Conservation (phyloP, 495 filamentous ascomycete species). For the Filosporella fistucella region DNA sequence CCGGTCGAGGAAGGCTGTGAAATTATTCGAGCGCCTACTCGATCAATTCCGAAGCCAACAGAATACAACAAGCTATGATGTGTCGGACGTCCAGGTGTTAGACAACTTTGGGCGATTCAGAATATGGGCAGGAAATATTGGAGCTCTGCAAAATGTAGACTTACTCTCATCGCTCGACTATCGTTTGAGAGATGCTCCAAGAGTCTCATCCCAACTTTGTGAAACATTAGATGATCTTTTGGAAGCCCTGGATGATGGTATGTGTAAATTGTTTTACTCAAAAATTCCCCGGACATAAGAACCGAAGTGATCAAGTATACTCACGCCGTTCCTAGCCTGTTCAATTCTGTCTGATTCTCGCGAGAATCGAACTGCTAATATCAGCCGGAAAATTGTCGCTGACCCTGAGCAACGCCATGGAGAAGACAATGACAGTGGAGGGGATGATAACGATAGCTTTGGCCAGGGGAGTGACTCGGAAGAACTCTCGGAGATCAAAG, state of each 20-base stretch:
- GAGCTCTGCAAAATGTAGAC: constrained; percentile 28
- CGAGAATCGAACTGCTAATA: constrained; percentile 3
- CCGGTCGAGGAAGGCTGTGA: not conserved
- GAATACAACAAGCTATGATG: not conserved
- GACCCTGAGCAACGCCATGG: too few relatives aligned
- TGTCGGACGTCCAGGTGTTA: not conserved
- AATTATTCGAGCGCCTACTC: not conserved
- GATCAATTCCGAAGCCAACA: constrained; percentile 1
- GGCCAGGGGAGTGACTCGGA: not conserved
- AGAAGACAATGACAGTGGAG: too few relatives aligned
- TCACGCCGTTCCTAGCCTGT: too few relatives aligned
- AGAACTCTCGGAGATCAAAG: constrained; percentile 11
- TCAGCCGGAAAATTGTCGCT: too few relatives aligned
- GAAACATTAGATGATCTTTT: constrained; percentile 21
- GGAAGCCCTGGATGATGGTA: constrained; percentile 22
- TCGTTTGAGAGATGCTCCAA: constrained; percentile 23
- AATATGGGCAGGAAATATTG: constrained; percentile 42
- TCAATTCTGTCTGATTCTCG: not conserved
- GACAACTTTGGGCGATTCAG: constrained; percentile 28
- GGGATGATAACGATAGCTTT: too few relatives aligned
- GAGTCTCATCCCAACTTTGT: constrained; percentile 17
- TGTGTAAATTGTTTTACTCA: not conserved
- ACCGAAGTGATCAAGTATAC: not conserved
- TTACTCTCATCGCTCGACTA: constrained; percentile 21
- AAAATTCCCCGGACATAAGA: too few relatives aligned